These are phyloP conservation scores for Durusdinium trenchii DNA, from an alignment of 73 alveolate genomes.

Conservation along the genomic window DNA sequence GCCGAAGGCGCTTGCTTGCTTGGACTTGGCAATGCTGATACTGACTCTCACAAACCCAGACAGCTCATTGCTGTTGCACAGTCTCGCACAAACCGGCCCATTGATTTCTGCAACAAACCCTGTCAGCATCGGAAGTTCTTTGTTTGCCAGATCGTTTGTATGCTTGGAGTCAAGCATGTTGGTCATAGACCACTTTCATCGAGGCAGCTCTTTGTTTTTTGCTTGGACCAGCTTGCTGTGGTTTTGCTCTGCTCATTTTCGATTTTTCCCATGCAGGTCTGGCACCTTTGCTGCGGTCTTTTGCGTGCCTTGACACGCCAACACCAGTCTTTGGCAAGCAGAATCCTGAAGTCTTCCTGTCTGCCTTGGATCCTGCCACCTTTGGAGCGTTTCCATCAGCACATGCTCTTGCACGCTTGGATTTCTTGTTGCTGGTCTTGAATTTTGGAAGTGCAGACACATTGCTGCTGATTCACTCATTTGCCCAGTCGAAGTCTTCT, in stretches of 20 bases:
- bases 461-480: neutral
- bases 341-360: neutral
- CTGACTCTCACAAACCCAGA: neutral
- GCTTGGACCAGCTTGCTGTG: neutral
- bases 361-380: neutral
- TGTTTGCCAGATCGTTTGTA: neutral
- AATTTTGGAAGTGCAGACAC: neutral
- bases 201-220: neutral
- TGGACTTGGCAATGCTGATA: neutral
- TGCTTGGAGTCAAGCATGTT: neutral
- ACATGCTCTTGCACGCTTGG: neutral
- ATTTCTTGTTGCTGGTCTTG: neutral
- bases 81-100: neutral
- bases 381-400: neutral
- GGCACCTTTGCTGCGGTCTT: neutral
- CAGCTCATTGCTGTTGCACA: neutral
- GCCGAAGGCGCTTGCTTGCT: neutral
- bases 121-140: neutral
- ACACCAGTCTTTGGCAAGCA: neutral
- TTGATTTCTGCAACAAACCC: neutral
- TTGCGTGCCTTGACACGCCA: neutral
- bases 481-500: neutral
- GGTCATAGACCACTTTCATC: neutral
- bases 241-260: neutral
- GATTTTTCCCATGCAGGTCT: neutral